Conservation (phyloP, 148 eudicot genomes). For the Pouteria glomerata region DNA sequence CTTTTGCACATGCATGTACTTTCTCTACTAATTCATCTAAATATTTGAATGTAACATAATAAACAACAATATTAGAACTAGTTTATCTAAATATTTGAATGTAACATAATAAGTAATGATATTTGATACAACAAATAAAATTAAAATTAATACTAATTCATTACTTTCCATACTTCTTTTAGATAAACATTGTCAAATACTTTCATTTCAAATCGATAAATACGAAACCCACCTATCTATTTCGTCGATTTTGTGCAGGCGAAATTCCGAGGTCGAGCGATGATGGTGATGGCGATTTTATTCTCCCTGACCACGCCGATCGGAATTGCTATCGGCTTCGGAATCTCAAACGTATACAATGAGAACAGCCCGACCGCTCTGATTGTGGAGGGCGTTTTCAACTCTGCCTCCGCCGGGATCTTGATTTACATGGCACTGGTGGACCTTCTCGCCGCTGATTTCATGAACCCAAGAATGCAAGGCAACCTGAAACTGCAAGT, state of each 20-base stretch:
- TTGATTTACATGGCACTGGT: constrained; percentile 26
- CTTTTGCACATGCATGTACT: no score
- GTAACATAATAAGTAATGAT: no score
- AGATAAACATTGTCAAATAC: no score
- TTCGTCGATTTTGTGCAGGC: constrained; percentile 16
- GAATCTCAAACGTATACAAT: constrained; percentile 15
- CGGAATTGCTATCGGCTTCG: constrained; percentile 22
- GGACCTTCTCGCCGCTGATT: constrained; percentile 23
- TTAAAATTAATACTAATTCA: no score
- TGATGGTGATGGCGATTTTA: constrained; percentile 18
- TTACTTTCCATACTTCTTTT: no score
- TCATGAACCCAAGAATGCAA: constrained; percentile 17
- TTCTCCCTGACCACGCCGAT: constrained; percentile 24
- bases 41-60: no score
- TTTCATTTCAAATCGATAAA: no score
- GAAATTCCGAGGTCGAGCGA: constrained; percentile 11
- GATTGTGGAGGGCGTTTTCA: constrained; percentile 22
- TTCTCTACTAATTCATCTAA: no score
- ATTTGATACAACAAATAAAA: no score
- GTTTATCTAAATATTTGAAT: no score
- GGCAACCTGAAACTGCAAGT: constrained; percentile 11
- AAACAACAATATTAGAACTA: no score
- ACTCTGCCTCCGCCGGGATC: constrained; percentile 23
- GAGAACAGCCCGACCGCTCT: constrained; percentile 21
- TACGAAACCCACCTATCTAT: no score